Conservation (phyloP, 2,329 filamentous ascomycete species). For the Fusarium goolgardi region DNA sequence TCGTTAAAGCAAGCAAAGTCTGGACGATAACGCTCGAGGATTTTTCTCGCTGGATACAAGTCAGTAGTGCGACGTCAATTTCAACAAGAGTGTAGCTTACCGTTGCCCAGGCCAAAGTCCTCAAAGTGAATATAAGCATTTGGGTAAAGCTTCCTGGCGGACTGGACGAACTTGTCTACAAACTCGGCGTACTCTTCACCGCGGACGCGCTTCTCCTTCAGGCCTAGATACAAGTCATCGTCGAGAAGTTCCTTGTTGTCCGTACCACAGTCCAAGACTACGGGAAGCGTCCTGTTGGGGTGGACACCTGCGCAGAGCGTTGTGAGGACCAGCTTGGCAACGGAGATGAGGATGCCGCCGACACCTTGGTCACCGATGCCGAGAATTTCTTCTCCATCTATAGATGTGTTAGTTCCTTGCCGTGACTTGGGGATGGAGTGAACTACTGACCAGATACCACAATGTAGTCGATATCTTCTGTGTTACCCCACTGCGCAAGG, state of each 20-base stretch:
- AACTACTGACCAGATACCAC: slow-evolving; percentile 77
- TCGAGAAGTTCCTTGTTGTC: slow-evolving; percentile 80
- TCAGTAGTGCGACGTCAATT: neutral
- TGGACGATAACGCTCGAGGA: slow-evolving; percentile 80
- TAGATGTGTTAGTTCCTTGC: neutral
- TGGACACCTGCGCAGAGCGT: slow-evolving; percentile 90
- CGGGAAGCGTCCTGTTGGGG: slow-evolving; percentile 79
- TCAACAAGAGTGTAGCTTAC: slow-evolving; percentile 49
- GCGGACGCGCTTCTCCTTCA: slow-evolving; percentile 72
- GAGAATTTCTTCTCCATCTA: slow-evolving; percentile 76
- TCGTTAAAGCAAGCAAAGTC: slow-evolving; percentile 89
- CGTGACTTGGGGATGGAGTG: fast-evolving
- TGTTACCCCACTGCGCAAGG: slow-evolving; percentile 73
- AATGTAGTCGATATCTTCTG: slow-evolving; percentile 87
- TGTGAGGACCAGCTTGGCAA: slow-evolving; percentile 84
- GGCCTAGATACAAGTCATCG: slow-evolving; percentile 83
- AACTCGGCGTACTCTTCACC: slow-evolving; percentile 82
- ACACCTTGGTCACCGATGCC: slow-evolving; percentile 92
- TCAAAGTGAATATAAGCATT: slow-evolving; percentile 90
- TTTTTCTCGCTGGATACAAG: slow-evolving; percentile 67
- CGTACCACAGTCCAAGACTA: slow-evolving; percentile 88
- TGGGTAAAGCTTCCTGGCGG: slow-evolving; percentile 76
- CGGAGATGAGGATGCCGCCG: slow-evolving; percentile 84
- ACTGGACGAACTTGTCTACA: slow-evolving; percentile 77
- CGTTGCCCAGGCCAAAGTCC: slow-evolving; percentile 83